Evolutionary conservation across 2,329 filamentous ascomycete species (phyloP), one percentile per base, ranked within the genome.

Genomic region (Fusarium siculi): DNA sequence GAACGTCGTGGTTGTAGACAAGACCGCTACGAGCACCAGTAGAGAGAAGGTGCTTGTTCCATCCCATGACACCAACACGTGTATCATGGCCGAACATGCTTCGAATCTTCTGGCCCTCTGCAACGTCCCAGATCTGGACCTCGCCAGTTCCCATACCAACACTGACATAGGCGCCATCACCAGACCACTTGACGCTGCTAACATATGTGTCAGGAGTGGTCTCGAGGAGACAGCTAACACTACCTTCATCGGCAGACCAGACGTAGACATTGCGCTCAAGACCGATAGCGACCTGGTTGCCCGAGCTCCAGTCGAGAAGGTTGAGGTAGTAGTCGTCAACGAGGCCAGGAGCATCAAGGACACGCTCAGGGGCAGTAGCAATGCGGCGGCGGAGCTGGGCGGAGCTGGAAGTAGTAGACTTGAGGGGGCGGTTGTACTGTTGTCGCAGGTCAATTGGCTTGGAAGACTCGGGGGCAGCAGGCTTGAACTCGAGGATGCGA

Each of bases 321-420:
- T 99, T 99, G 78, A 99, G 93, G 83, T 99, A 99, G 89, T 98
- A 99, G 85, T 99, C 96, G 79, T 99, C 96, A 70, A 98, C 93
- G 59, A 99, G 90, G 63, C 96, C 96, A 10, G 96, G 96, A 9
- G 96, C 96, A 83, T 99, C 96, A 32, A 99, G 90, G 19, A 99
- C 96, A 74, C 96, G 93, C 84, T 99, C 96, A 16, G 96, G 96
- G 18, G 96, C 95, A 12, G 96, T 98, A 59, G 96, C 93, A 67
- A 99, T 94, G 78, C 96, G 93, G 72, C 96, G 93, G 74, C 95
- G 92, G 84, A 95, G 95, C 82, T 98, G 95, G 37, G 95, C 94
- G 54, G 94, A 92, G 78, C 89, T 88, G 30, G 92, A 87, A 71
- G 87, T 91, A 70, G 92, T 88, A 25, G 93, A 87, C 88, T 94